Evolutionary conservation across 371 early-diverging fungal species (phyloP).

Genomic region (Apophysomyces trapeziformis): DNA sequence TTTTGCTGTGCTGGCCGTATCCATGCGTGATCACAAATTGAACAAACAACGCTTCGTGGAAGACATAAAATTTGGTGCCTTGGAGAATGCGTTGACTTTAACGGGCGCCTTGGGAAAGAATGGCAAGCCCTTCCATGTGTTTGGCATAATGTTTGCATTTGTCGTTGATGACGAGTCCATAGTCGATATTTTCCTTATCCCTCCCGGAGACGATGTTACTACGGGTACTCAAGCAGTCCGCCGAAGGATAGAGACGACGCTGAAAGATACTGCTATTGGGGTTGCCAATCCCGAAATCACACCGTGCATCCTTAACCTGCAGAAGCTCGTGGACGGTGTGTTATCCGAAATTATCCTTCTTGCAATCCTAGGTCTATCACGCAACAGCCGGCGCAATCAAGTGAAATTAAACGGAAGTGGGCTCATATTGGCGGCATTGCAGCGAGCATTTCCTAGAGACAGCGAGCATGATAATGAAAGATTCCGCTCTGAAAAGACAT

Average conservation of each 20-base stretch:
- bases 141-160: constrained; percentile 69
- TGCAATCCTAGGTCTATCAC: constrained; percentile 54
- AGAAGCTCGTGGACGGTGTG: constrained; percentile 44
- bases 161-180: constrained; percentile 58
- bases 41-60: constrained; percentile 60
- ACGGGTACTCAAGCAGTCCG: not conserved
- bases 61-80: constrained; percentile 58
- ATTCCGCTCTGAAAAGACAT: constrained; percentile 28
- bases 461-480: constrained; percentile 14
- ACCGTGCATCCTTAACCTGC: constrained; percentile 58
- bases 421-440: constrained; percentile 52
- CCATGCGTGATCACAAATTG: constrained; percentile 60
- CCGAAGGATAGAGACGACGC: constrained; percentile 26
- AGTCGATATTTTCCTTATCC: constrained; percentile 49
- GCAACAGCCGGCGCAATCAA: constrained; percentile 67
- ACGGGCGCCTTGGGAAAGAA: constrained; percentile 58
- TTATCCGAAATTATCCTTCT: constrained; percentile 50
- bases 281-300: constrained; percentile 62
- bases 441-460: constrained; percentile 47
- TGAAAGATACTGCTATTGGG: constrained; percentile 32
- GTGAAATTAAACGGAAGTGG: constrained; percentile 65
- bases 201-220: constrained; percentile 2
- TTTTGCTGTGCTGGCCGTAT: constrained; percentile 60
- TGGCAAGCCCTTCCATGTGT: constrained; percentile 45
- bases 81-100: constrained; percentile 65